Evolutionary conservation across 192 early-diverging fungal species (phyloP).

Genomic region (Gaertneriomyces semiglobifer): DNA sequence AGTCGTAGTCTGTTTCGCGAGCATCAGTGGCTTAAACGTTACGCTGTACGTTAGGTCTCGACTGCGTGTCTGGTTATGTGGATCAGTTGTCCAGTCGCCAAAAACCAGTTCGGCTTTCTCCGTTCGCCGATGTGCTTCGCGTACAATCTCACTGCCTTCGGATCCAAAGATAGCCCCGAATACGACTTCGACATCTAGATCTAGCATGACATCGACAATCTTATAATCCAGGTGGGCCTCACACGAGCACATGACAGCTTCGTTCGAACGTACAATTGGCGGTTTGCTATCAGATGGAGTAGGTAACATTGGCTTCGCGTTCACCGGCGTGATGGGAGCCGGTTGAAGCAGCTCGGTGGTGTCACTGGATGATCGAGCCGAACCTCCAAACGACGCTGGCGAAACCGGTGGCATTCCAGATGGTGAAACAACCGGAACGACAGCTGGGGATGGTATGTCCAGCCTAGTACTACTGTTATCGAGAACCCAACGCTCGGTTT

Average conservation of each 20-base stretch:
- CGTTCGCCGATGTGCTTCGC: slow-evolving; percentile 18
- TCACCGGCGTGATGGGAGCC: no score
- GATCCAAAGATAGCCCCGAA: slow-evolving; percentile 25
- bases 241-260: slow-evolving; percentile 13
- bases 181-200: slow-evolving; percentile 26
- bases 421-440: no score
- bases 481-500: no score
- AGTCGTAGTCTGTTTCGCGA: slow-evolving; percentile 16
- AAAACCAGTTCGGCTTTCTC: slow-evolving; percentile 25
- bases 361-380: no score
- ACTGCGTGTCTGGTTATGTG: neutral
- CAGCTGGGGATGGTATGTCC: no score
- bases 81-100: slow-evolving; percentile 18
- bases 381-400: no score
- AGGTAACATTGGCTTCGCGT: neutral
- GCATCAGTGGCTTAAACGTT: slow-evolving; percentile 21
- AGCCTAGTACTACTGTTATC: no score
- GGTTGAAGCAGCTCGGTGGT: no score
- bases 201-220: slow-evolving; percentile 9
- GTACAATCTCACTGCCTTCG: slow-evolving; percentile 12
- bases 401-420: no score
- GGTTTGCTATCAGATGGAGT: neutral
- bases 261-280: slow-evolving; percentile 4
- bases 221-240: slow-evolving; percentile 7
- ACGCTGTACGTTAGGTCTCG: slow-evolving; percentile 21